Conservation (phyloP, 805 yeast genomes). For the Saturnispora gosingensis region DNA sequence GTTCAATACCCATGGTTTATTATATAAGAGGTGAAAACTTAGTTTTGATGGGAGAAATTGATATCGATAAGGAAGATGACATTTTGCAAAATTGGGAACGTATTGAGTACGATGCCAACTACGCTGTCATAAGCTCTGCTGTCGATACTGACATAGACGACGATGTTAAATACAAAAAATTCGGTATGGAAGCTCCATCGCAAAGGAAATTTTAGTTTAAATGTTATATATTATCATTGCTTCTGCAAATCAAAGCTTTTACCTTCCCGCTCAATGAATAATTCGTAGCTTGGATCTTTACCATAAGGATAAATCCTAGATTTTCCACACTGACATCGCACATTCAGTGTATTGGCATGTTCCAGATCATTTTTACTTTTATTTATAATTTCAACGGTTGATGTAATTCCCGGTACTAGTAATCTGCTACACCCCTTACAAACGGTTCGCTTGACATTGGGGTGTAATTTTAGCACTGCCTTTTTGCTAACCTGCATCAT, state of each 20-base stretch:
- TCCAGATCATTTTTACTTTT: conserved; percentile 25
- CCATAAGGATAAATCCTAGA: conserved; percentile 59
- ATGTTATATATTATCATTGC: neutral
- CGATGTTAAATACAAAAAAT: conserved; percentile 1
- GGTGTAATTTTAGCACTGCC: conserved; percentile 55
- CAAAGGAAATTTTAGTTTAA: neutral
- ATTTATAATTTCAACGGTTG: conserved; percentile 34
- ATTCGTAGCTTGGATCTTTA: conserved; percentile 35
- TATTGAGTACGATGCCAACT: conserved; percentile 38
- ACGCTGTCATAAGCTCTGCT: conserved; percentile 1
- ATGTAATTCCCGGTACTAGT: conserved; percentile 40
- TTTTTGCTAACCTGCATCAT: conserved; percentile 58
- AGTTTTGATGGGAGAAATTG: conserved; percentile 87
- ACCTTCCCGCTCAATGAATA: conserved; percentile 37
- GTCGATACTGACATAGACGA: neutral
- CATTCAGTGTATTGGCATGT: conserved; percentile 38
- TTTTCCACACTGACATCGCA: conserved; percentile 45
- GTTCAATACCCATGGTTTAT: conserved; percentile 54
- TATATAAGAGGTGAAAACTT: conserved; percentile 95
- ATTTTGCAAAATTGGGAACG: conserved; percentile 49
- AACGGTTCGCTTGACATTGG: conserved; percentile 52
- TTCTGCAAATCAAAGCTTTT: conserved; percentile 7
- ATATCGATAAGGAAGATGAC: conserved; percentile 74
- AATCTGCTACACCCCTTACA: conserved; percentile 59
- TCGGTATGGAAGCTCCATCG: conserved; percentile 3